These are phyloP conservation scores for Lipomyces chichibuensis DNA, from an alignment of 805 yeast species.

Conservation along the genomic window DNA sequence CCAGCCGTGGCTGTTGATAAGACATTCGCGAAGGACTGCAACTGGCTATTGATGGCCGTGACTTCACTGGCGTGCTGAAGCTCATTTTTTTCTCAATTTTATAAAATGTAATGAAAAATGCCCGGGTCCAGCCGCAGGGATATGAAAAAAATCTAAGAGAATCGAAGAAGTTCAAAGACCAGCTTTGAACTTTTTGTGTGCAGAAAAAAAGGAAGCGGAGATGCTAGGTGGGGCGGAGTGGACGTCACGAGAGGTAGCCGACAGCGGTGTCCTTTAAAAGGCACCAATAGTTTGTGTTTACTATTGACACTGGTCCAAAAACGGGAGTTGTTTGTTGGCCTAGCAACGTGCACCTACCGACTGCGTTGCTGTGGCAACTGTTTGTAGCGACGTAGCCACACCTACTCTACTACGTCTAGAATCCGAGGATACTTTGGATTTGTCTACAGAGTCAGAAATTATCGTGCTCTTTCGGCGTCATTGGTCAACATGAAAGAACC, in stretches of 20 bases:
- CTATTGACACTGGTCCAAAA: neutral
- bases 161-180: constrained; percentile 30
- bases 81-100: constrained; percentile 18
- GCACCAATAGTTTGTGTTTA: neutral
- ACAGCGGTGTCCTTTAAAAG: too few species aligned
- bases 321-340: neutral
- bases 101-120: neutral
- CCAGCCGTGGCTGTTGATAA: constrained; percentile 36
- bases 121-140: constrained; percentile 29
- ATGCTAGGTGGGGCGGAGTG: constrained; percentile 1
- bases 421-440: neutral
- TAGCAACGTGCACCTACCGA: neutral
- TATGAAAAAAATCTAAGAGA: constrained; percentile 11
- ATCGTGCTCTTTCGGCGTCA: too few species aligned
- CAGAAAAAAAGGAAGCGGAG: constrained; percentile 1
- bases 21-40: constrained; percentile 32
- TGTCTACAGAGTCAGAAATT: too few species aligned
- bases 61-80: constrained; percentile 37
- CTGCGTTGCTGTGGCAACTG: neutral
- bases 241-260: neutral
- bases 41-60: constrained; percentile 27
- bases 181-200: constrained; percentile 23
- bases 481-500: too few species aligned
- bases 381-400: neutral
- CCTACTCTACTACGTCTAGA: too few species aligned